A percentile compares a stretch with the other conserved stretches of the same genome.
Conservation (phyloP, 2,329 filamentous ascomycete species). For the Paecilomyces sp. region DNA sequence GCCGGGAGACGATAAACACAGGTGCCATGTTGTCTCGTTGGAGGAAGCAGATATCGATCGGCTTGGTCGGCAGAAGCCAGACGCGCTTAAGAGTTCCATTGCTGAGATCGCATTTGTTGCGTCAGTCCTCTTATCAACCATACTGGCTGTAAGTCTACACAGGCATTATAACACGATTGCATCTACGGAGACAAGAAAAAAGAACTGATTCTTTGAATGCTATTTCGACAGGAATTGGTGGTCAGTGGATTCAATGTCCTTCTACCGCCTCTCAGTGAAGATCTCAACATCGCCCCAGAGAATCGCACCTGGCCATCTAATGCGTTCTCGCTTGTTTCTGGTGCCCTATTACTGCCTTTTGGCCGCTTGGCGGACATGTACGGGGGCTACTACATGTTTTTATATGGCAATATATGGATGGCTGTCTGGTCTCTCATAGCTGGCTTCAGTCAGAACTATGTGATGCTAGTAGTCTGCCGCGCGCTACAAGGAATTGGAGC, state of each 20-base stretch:
- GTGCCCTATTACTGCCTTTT: slow-evolving; percentile 47
- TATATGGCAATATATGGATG: slow-evolving; percentile 55
- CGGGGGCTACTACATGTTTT: slow-evolving; percentile 57
- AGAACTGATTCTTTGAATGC: neutral
- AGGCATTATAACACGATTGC: neutral
- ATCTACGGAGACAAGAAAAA: neutral
- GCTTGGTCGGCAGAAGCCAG: neutral
- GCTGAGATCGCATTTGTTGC: neutral
- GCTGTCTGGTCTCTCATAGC: slow-evolving; percentile 61
- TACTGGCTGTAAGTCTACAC: neutral
- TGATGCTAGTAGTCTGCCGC: slow-evolving; percentile 67
- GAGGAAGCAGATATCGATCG: neutral
- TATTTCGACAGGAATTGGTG: neutral
- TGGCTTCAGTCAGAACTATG: slow-evolving; percentile 56
- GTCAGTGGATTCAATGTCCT: neutral
- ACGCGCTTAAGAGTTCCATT: neutral
- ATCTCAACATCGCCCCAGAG: neutral
- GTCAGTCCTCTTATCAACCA: neutral
- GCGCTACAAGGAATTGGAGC: slow-evolving; percentile 68
- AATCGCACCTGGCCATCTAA: slow-evolving; percentile 26
- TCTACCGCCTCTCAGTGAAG: neutral
- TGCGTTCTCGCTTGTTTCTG: slow-evolving; percentile 44
- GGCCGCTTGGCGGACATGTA: slow-evolving; percentile 53
- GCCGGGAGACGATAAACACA: neutral
- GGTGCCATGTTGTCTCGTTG: neutral